Conservation (phyloP, 208 protist species). For the Trichomonas tenax region DNA sequence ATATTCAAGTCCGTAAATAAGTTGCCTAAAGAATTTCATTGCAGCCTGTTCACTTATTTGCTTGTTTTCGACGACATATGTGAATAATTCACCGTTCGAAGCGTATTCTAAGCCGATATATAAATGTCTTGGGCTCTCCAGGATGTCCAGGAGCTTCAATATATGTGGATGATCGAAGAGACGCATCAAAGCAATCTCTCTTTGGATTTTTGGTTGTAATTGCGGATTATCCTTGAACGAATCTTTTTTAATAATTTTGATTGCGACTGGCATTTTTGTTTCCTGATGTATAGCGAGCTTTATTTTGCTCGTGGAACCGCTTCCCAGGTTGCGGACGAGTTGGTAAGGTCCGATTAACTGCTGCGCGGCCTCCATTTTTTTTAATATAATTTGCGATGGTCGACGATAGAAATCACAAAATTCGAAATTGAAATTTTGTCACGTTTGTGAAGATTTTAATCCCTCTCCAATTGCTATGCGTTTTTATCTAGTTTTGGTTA, state of each 20-base stretch:
- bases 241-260: conserved; percentile 9
- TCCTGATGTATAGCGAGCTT: background rate
- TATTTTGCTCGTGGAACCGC: background rate
- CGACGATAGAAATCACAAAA: background rate
- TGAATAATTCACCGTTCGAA: background rate
- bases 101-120: background rate
- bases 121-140: background rate
- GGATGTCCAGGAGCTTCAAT: background rate
- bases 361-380: background rate
- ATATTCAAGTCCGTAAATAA: conserved; percentile 28
- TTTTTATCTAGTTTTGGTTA: too few species aligned
- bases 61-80: background rate
- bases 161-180: background rate
- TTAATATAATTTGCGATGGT: background rate
- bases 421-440: background rate
- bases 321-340: background rate
- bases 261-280: background rate
- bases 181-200: background rate
- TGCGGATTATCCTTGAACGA: background rate
- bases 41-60: background rate
- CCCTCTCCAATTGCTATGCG: too few species aligned
- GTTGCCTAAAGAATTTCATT: background rate
- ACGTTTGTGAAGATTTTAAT: too few species aligned
- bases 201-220: background rate
- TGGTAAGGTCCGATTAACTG: background rate